These are phyloP conservation scores for Pisolithus thermaeus DNA, from an alignment of 1,284 basidiomycete genomes.

Conservation along the genomic window DNA sequence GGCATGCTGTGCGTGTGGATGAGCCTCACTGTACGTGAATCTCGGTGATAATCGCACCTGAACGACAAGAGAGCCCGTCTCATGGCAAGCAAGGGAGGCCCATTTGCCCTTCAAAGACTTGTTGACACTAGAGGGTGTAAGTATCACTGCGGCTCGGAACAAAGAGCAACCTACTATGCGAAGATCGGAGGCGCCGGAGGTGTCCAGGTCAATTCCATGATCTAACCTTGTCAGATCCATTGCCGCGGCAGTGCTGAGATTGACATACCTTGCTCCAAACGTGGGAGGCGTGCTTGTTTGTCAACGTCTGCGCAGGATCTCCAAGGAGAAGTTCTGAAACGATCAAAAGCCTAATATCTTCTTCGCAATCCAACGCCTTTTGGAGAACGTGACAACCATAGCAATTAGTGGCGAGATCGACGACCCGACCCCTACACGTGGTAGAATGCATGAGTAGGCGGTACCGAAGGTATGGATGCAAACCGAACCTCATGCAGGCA, in stretches of 20 bases:
- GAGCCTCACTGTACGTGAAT: constrained; percentile 1
- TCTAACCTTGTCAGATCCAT: constrained; percentile 34
- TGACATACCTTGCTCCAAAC: constrained; percentile 75
- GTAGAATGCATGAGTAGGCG: constrained; percentile 4
- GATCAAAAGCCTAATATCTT: constrained; percentile 72
- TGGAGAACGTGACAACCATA: constrained; percentile 83
- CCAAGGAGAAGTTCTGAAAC: constrained; percentile 75
- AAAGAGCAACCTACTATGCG: constrained; percentile 51
- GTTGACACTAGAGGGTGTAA: constrained; percentile 56
- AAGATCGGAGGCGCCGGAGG: constrained; percentile 79
- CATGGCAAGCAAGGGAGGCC: constrained; percentile 82
- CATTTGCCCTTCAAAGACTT: constrained; percentile 78
- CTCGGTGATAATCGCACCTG: constrained; percentile 41
- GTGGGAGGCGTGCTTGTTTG: constrained; percentile 83
- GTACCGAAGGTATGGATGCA: background rate
- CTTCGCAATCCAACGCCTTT: constrained; percentile 83
- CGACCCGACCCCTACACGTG: constrained; percentile 59
- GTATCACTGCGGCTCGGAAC: constrained; percentile 1
- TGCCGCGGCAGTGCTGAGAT: constrained; percentile 1
- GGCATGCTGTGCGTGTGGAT: constrained; percentile 50
- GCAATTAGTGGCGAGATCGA: constrained; percentile 79
- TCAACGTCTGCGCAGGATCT: constrained; percentile 74
- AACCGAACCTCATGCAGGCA: constrained; percentile 64
- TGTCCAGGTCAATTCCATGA: constrained; percentile 81
- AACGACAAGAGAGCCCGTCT: constrained; percentile 78